Evolutionary conservation across 495 filamentous ascomycete genomes (phyloP), one percentile per base, ranked within the genome.

Genomic region (Pyronema omphalodes): DNA sequence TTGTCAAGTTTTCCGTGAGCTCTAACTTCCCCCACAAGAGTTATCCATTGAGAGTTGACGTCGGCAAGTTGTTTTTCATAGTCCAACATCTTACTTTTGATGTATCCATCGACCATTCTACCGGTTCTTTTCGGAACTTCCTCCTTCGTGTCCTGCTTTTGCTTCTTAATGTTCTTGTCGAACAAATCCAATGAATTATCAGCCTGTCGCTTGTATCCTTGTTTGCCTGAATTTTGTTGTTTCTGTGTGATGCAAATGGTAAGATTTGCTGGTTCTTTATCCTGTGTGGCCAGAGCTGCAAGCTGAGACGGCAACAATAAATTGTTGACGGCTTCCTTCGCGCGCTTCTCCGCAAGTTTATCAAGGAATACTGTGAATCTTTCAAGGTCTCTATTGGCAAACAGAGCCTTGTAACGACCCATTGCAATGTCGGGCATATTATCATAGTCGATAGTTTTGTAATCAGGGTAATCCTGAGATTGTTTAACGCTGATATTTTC

Each of bases 361-460:
- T 29, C 23, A 5, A 29, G 23, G 23, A 29, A 29, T 2, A 1
- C 23, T 29, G 23, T 55, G 60, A 76, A 76, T 9, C 64, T 66
- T 2, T 65, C 63, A 9, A 56, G 52, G 47, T 74, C 73, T 56
- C 72, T 73, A 9, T 52, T 37, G 6, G 63, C 60, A 57, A 74
- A 76, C 7, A 71, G 55, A 0, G 34, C 19, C 1, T 62, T 59
- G 59, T 76, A 73, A 14, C 65, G 64, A 50, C 66, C 65, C 73
- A 76, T 76, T 14, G 73, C 71, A 3, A 73, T 7, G 0, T 69
- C 71, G 0, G 73, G 73, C 0, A 76, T 66, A 7, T 64, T 65
- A 6, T 72, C 66, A 58, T 74, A 74, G 15, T 71, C 63, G 64
- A 76, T 73, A 1, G 23, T 29, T 29, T 29, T 29, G 23, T 29